Evolutionary conservation across 768 basidiomycete genomes (phyloP), one percentile per base, ranked within the genome.

Genomic region (Naganishia friedmannii): DNA sequence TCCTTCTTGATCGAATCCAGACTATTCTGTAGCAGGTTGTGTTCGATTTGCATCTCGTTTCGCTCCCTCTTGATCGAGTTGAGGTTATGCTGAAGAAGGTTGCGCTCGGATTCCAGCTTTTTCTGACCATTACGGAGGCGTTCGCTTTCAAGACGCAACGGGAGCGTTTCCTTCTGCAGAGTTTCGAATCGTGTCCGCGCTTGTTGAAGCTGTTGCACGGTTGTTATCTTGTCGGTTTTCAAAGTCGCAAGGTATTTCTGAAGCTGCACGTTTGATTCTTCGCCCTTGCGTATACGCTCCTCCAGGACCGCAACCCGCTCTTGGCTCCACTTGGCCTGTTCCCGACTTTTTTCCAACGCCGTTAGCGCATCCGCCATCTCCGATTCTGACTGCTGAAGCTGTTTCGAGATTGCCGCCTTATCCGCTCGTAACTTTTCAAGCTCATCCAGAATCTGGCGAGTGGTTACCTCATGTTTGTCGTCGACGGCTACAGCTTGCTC

Each of bases 61-160:
- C 48, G 48, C 23, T 51, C 48, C n/a, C 23, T 51, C 23, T 51
- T 51, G 48, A 51, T 6, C 48, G 48, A 51, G 48, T 51, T 51
- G 19, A 63, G 39, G 23, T 45, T 63, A 29, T 63, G 60, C 26
- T 42, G 39, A 19, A 63, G 17, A 4, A 63, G 39, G 29, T 63
- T 63, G 2, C 60, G 37, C 39, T 63, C 60, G 6, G 39, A 45
- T 21, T 23, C 23, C 39, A 63, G 13, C 60, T 63, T 63, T 45
- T 63, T 63, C 54, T 31, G 29, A 29, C 32, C 21, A 31, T 55
- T 55, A 19, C 32, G 28, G 13, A 55, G 32, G 7, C 29, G 28
- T 15, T 55, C 54, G 29, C 9, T 31, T 29, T 55, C 54, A 13
- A 55, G 32, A 5, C 29, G 54, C 17, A 55, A 3, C 29, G 54